Conservation (phyloP, 306 rosid genomes). For the Betula pendula region DNA sequence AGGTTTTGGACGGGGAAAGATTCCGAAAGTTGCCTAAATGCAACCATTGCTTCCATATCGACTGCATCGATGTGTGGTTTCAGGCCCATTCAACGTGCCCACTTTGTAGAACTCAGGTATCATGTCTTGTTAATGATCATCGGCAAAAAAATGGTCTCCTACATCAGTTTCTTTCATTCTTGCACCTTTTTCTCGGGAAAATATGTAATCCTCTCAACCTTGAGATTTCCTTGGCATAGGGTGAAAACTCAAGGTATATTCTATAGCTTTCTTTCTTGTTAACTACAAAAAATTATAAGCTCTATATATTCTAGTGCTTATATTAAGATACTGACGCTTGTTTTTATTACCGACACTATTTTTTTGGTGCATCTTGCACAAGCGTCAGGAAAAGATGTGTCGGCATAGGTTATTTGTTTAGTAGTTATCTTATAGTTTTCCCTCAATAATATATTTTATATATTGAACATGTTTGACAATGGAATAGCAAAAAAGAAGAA, state of each 20-base stretch:
- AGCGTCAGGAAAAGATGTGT: too few species aligned
- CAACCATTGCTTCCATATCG: conserved; percentile 25
- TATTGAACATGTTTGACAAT: too few species aligned
- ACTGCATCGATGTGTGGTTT: conserved; percentile 27
- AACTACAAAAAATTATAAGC: too few species aligned
- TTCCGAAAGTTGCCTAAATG: conserved; percentile 17
- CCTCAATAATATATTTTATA: too few species aligned
- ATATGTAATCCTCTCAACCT: background rate
- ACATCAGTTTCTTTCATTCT: conserved; percentile 3
- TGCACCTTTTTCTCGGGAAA: conserved; percentile 15
- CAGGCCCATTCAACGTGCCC: conserved; percentile 21
- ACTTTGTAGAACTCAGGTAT: conserved; percentile 25
- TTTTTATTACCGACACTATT: too few species aligned
- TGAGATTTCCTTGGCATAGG: background rate
- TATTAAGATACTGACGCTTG: too few species aligned
- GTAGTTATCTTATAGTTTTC: too few species aligned
- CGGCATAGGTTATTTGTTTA: too few species aligned
- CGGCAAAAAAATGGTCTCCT: background rate
- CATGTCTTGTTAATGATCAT: background rate
- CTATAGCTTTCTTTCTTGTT: background rate
- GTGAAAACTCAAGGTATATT: background rate
- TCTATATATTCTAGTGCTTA: too few species aligned
- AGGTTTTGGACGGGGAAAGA: conserved; percentile 17
- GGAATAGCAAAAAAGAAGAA: too few species aligned
- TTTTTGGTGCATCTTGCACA: too few species aligned